Percentiles rank a stretch among this genome's conserved stretches.
Evolutionary conservation across 257 asterid species (phyloP).

Genomic region (Penstemon eatonii): DNA sequence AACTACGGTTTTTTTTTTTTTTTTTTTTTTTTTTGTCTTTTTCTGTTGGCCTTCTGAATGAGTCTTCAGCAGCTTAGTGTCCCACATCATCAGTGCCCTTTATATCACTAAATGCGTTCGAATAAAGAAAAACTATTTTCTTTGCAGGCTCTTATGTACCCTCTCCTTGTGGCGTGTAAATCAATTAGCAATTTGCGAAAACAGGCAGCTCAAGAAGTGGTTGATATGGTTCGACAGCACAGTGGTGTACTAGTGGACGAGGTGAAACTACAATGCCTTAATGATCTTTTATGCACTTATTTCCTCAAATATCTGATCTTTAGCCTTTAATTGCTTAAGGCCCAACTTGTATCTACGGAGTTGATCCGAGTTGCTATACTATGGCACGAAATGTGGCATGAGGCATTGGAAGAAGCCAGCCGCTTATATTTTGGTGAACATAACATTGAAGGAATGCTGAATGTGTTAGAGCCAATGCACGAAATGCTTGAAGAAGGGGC

Average conservation of each 20-base stretch:
- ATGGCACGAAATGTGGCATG: slow-evolving; percentile 99
- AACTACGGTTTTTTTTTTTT: neutral
- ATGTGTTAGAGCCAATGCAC: slow-evolving; percentile 92
- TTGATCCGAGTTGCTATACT: slow-evolving; percentile 97
- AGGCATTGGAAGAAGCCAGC: slow-evolving; percentile 97
- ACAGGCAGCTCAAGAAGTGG: slow-evolving; percentile 99
- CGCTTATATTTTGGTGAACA: slow-evolving; percentile 97
- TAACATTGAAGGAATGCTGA: slow-evolving; percentile 95
- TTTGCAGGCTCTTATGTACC: slow-evolving; percentile 99
- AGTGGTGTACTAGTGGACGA: slow-evolving; percentile 95
- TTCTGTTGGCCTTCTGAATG: neutral
- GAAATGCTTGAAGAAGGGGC: slow-evolving; percentile 96
- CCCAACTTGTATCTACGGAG: slow-evolving; percentile 97
- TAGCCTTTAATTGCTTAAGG: slow-evolving; percentile 50
- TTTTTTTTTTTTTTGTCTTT: slow-evolving; percentile 2
- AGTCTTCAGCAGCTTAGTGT: neutral
- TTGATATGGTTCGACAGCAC: slow-evolving; percentile 92
- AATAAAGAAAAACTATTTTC: slow-evolving; percentile 11
- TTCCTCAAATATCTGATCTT: slow-evolving; percentile 35
- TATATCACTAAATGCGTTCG: slow-evolving; percentile 12
- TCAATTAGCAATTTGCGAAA: slow-evolving; percentile 89
- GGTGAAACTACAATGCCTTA: slow-evolving; percentile 43
- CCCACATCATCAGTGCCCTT: neutral
- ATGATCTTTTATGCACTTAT: slow-evolving; percentile 17
- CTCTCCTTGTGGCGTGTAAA: slow-evolving; percentile 98